Evolutionary conservation across 805 yeast genomes (phyloP), one percentile per base, ranked within the genome.

Genomic region (Nakazawaea laoshanensis): DNA sequence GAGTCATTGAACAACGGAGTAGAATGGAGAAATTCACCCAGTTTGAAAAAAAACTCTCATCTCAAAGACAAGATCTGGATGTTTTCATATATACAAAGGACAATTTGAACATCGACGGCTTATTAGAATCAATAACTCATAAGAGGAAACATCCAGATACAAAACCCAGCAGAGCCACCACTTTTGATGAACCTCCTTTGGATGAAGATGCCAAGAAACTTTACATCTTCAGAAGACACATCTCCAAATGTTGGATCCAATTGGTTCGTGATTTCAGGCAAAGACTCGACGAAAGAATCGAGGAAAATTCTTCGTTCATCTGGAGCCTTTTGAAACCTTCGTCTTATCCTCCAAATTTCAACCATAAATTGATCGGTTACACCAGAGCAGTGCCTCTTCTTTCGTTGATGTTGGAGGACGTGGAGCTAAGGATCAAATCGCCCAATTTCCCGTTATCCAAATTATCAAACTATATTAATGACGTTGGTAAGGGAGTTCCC

Each of bases 401-500:
- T 45, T 65, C 60, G n/a, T 45, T 71, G 26, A 61, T 63, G 15
- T 47, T 80, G 40, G 65, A 62, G 34, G 66, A 68, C 27, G 49
- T 76, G 13, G 66, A 67, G 30, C 52, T 77, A 40, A 56, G 55
- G 10, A 33, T 81, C 4, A 59, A 56, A 19, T 59, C 63, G 27
- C 84, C 88, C 0, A 43, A 55, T 1, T 69, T 67, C 46, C 75
- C 76, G 1, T 39, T 64, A 7, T 64, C 60, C 2, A 58, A 70
- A 6, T 57, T 83, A 19, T 69, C 81, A 1, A 54, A 73, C n/a
- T 88, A 74, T 48, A 49, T 88, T 18, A 53, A 77, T 47, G 68
- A 74, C 4, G 61, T 81, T 6, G 97, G 96, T 2, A 87, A 86
- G 49, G 94, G 92, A 0, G 70, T 80, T 9, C 96, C 97, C 0